A percentile compares a stretch with the other conserved stretches of the same genome.
Evolutionary conservation across 345 rosid species (phyloP).

Genomic region (Eucalyptus fibrosa): DNA sequence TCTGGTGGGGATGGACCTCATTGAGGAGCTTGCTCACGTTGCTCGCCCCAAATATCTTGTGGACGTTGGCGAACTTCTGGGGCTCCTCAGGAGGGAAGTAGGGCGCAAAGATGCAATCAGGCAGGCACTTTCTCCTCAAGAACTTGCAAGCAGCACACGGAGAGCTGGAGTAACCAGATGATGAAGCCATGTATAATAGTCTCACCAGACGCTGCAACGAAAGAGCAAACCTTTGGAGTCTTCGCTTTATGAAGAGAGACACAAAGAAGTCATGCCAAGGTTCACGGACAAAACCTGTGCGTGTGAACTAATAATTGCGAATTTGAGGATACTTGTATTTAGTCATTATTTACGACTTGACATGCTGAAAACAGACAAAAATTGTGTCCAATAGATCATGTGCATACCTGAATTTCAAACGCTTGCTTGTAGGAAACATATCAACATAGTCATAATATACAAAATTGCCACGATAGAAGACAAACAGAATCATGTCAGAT

Average conservation of each 20-base stretch:
- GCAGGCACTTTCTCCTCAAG: constrained; percentile 44
- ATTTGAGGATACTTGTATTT: background rate
- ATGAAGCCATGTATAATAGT: background rate
- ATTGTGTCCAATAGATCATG: background rate
- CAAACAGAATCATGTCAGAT: background rate
- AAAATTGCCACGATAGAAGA: background rate
- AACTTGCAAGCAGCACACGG: constrained; percentile 72
- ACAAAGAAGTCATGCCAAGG: background rate
- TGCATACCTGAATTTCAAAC: background rate
- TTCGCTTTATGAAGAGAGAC: background rate
- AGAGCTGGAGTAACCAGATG: constrained; percentile 25
- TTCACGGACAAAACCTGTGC: background rate
- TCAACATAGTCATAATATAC: background rate
- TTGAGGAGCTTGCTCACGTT: constrained; percentile 44
- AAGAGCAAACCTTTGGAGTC: background rate
- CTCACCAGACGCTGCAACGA: background rate
- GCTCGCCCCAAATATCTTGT: constrained; percentile 57
- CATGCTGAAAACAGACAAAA: background rate
- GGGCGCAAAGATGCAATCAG: constrained; percentile 47
- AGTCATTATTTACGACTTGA: background rate
- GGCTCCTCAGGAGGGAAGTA: constrained; percentile 64
- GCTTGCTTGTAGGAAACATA: background rate
- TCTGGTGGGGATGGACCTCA: constrained; percentile 46
- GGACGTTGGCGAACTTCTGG: constrained; percentile 50
- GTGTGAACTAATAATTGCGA: background rate